Evolutionary conservation across 176 grass and related monocot species (phyloP).

Genomic region (Thinopyrum elongatum): DNA sequence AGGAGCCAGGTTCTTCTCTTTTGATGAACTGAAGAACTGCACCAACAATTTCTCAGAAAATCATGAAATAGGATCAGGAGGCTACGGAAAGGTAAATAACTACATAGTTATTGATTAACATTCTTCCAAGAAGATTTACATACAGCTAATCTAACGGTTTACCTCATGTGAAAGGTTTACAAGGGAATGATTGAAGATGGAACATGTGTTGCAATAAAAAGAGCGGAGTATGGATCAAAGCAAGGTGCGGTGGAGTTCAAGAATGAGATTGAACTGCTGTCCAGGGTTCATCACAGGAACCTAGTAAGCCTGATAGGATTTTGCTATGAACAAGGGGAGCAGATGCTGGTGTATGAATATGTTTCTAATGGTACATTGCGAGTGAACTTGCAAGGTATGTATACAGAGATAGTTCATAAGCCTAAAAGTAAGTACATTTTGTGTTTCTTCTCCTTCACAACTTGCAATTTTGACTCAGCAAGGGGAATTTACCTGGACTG

Average conservation of each 20-base stretch:
- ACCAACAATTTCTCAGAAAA: conserved; percentile 70
- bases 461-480: conserved; percentile 34
- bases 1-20: conserved; percentile 77
- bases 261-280: conserved; percentile 89
- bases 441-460: not conserved
- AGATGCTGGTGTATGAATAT: conserved; percentile 91
- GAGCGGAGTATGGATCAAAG: conserved; percentile 74
- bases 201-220: conserved; percentile 68
- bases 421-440: not conserved
- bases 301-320: conserved; percentile 81
- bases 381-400: conserved; percentile 67
- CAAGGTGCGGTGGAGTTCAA: conserved; percentile 89
- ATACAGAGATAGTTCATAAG: conserved; percentile 9
- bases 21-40: conserved; percentile 71
- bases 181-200: conserved; percentile 68
- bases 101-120: not conserved
- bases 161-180: conserved; percentile 59
- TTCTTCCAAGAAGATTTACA: not conserved
- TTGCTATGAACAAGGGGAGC: conserved; percentile 85
- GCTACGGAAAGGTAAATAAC: conserved; percentile 79
- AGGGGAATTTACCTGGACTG: conserved; percentile 65
- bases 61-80: conserved; percentile 75
- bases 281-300: conserved; percentile 92
- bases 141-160: conserved; percentile 8
- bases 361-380: conserved; percentile 71